Evolutionary conservation across 2,329 filamentous ascomycete genomes (phyloP).

Genomic region (Phoma sp.): DNA sequence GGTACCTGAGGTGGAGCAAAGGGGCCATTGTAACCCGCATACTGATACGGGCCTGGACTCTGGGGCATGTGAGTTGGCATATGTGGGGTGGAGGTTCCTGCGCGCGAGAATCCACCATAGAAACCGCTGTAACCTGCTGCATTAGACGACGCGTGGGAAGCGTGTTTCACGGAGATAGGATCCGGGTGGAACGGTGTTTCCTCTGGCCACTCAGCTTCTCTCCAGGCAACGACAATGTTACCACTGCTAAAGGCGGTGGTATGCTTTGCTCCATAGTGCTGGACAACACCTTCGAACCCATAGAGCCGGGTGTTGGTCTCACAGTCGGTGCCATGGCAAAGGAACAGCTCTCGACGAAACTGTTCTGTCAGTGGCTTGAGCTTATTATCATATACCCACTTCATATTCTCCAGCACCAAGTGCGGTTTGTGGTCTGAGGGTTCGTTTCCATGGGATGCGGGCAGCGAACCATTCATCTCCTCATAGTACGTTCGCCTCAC

Average conservation of each 20-base stretch:
- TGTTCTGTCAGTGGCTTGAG: conserved; percentile 73
- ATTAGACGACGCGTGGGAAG: conserved; percentile 42
- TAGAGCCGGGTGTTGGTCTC: conserved; percentile 71
- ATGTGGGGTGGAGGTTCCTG: conserved; percentile 47
- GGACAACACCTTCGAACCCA: conserved; percentile 79
- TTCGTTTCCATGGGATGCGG: conserved; percentile 3
- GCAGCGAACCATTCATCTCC: conserved; percentile 61
- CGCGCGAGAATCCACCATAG: conserved; percentile 48
- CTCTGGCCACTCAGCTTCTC: conserved; percentile 77
- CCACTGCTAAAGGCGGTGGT: conserved; percentile 73
- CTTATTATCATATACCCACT: conserved; percentile 81
- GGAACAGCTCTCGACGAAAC: conserved; percentile 74
- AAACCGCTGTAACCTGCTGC: conserved; percentile 38
- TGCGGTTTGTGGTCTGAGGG: conserved; percentile 56
- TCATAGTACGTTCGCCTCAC: conserved; percentile 73
- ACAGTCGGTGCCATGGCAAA: conserved; percentile 71
- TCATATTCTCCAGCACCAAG: conserved; percentile 84
- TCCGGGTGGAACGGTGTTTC: conserved; percentile 74
- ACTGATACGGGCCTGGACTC: conserved; percentile 49
- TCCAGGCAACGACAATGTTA: conserved; percentile 79
- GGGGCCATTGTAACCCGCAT: conserved; percentile 45
- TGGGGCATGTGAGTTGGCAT: conserved; percentile 46
- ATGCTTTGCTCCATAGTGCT: conserved; percentile 86
- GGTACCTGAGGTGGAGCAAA: conserved; percentile 47
- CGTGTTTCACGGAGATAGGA: conserved; percentile 56